Evolutionary conservation across 2,329 filamentous ascomycete species (phyloP), one percentile per base, ranked within the genome.

Genomic region (Ceratocystis cacaofunesta): DNA sequence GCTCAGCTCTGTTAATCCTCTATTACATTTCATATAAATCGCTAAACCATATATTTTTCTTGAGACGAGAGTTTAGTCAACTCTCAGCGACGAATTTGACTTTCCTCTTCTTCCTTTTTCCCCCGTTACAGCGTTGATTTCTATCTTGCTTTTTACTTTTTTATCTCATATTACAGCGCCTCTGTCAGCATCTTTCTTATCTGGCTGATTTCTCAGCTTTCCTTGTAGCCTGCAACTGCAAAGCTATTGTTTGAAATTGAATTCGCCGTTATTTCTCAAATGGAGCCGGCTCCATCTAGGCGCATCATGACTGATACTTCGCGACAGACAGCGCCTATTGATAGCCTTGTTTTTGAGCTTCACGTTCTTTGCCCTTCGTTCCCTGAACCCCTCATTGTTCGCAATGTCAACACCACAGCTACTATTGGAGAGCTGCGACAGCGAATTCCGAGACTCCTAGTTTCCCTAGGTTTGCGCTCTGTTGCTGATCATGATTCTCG

Each of bases 331-430:
- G 69, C 68, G 65, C 69, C 71, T 44, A 68, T 70, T 43, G 72
- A 74, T 17, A 70, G 73, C 68, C 74, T 76, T 63, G 74, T 75
- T 44, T 78, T 85, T 72, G 83, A 80, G 66, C 76, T 86, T 62
- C 78, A 83, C 68, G 75, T 86, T 67, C 71, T 86, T 50, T 86
- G 83, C 67, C 83, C 83, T 3, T 85, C 82, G 15, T 74, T 78
- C 62, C 78, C 76, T 63, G 76, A 77, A 22, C 79, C 80, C 17
- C 71, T 85, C 62, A 72, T 74, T 52, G 81, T 85, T 60, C 75
- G 78, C 28, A 72, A 74, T 25, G 72, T 85, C 10, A 75, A 79
- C 15, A 75, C 76, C 50, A 74, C 75, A 1, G 83, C 80, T 1
- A 85, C 82, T 0, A 75, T 86, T 61, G 78, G 77, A 65, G 75